Evolutionary conservation across 768 basidiomycete species (phyloP), one percentile per base, ranked within the genome.

Genomic region (Russula compacta): DNA sequence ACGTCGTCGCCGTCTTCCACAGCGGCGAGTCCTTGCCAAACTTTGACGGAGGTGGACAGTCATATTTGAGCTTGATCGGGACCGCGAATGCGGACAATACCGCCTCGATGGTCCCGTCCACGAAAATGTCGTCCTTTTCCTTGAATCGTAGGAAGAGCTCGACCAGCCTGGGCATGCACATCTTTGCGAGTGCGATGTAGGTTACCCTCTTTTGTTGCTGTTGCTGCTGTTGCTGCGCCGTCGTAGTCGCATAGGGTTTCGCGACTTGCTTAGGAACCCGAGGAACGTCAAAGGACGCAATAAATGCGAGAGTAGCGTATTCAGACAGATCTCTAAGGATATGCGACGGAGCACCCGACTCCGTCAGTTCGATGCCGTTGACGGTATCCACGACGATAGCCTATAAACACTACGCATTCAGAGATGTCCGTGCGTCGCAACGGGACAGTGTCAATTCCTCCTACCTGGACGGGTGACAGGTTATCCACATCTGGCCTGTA

Each of bases 1-100:
- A 84, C 14, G 78, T 81, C 2, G 89, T 92, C n/a, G 93, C 95
- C 0, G 92, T 94, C 74, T 94, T 95, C 95, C 95, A 98, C 3
- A 99, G 74, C 0, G 95, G 93, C 21, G 73, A 74, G 68, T 95
- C 95, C 56, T 90, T 86, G 2, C 91, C 92, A 69, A 84, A 92
- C 69, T 87, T 93, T 43, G 88, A 92, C 0, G 95, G 82, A 0
- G 89, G 75, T 0, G 95, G 95, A 71, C 95, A 97, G 39, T 95
- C 92, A 65, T 98, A 95, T 73, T 95, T 95, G 64, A 98, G 76
- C 69, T 94, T 93, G 70, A 98, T 84, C 2, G 95, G 94, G 38
- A 95, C 86, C 4, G 89, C 83, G 67, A 90, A 94, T 0, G 93
- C 87, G 29, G 86, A 83, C 33, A 95, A 71, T 21, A 95, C 75